Percentiles rank a stretch among this genome's conserved stretches.
phyloP scores from a whole-genome alignment of 2,329 filamentous ascomycete species.

The Magnaporthiopsis poae region DNA sequence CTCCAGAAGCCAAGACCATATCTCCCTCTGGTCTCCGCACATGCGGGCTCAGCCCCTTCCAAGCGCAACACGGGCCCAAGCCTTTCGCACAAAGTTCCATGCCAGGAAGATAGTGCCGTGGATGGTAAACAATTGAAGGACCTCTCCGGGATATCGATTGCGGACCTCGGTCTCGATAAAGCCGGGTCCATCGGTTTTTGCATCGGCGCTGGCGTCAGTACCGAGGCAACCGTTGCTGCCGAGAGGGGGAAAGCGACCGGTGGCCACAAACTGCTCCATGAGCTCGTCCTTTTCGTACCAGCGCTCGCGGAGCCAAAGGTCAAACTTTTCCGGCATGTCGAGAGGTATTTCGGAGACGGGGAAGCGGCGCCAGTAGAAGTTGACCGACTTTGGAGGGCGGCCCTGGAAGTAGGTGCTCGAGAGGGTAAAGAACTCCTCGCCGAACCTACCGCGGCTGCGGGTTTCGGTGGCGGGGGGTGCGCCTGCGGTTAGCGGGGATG shows the following conservation, averaged over 20 bases:
- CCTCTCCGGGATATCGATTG: conserved; percentile 43
- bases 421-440: conserved; percentile 84
- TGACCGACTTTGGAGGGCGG: conserved; percentile 83
- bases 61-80: not conserved
- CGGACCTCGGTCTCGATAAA: conserved; percentile 50
- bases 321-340: conserved; percentile 63
- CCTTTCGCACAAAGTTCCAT: not conserved
- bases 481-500: too few relatives aligned
- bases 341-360: conserved; percentile 71
- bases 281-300: conserved; percentile 91
- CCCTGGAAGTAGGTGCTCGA: conserved; percentile 82
- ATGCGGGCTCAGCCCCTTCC: not conserved
- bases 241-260: conserved; percentile 64
- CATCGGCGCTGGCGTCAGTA: conserved; percentile 14
- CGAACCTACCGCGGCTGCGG: conserved; percentile 62
- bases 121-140: conserved; percentile 44
- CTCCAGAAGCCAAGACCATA: not conserved
- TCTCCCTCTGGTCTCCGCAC: not conserved
- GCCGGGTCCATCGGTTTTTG: not conserved
- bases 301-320: conserved; percentile 70
- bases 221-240: conserved; percentile 37
- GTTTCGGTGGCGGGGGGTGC: not conserved
- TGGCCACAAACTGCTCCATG: conserved; percentile 70
- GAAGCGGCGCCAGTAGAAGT: conserved; percentile 92
- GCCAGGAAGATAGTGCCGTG: conserved; percentile 22